Conservation (phyloP, 2,329 filamentous ascomycete genomes). For the Colletotrichum simmondsii region DNA sequence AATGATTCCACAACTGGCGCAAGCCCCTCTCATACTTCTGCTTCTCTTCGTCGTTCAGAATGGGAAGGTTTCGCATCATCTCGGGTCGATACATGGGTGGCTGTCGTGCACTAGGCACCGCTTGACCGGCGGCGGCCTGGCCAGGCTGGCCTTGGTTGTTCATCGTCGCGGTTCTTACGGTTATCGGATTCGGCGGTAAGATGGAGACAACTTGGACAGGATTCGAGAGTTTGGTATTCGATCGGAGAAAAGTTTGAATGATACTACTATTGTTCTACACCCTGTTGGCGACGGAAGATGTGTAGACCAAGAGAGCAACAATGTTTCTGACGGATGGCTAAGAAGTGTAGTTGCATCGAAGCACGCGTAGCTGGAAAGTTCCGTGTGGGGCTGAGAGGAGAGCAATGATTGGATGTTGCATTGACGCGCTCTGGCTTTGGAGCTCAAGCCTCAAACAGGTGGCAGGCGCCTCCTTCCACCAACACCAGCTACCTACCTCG, state of each 20-base stretch:
- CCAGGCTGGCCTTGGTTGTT: conserved; percentile 35
- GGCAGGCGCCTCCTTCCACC: neutral
- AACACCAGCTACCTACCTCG: neutral
- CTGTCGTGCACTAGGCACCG: conserved; percentile 41
- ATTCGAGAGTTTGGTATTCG: neutral
- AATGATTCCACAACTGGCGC: conserved; percentile 62
- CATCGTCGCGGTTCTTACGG: conserved; percentile 19
- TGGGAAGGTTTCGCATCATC: conserved; percentile 61
- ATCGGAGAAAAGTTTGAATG: neutral
- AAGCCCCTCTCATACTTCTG: conserved; percentile 69
- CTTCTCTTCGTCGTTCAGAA: conserved; percentile 66
- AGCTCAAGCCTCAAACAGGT: neutral
- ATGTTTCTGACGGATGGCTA: neutral
- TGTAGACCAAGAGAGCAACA: neutral
- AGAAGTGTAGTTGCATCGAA: conserved; percentile 19
- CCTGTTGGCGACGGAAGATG: neutral
- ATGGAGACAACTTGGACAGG: neutral
- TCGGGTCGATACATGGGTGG: conserved; percentile 61
- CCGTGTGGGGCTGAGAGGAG: conserved; percentile 8
- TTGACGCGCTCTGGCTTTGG: neutral
- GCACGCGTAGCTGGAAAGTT: conserved; percentile 32
- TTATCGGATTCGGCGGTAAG: neutral
- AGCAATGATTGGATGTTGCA: conserved; percentile 19
- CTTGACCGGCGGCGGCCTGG: conserved; percentile 33
- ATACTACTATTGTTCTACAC: neutral